These are phyloP conservation scores for Madurella fahalii DNA, from an alignment of 2,329 filamentous ascomycete genomes.

Conservation along the genomic window DNA sequence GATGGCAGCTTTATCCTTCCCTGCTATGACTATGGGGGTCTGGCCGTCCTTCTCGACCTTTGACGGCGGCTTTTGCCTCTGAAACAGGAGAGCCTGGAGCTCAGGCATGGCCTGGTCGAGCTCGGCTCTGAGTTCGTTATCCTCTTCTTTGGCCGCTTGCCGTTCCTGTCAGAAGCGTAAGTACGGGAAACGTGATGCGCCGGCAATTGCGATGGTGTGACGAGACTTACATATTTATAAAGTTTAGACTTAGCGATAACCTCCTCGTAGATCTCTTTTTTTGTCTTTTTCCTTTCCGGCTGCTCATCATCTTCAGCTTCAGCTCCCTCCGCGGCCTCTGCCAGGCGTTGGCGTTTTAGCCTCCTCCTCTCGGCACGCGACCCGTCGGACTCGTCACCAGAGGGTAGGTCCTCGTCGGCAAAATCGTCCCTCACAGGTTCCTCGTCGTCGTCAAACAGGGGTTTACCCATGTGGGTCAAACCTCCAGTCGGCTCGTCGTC, in stretches of 20 bases:
- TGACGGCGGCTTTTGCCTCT: slow-evolving; percentile 38
- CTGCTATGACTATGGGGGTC: slow-evolving; percentile 35
- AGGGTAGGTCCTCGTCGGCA: slow-evolving; percentile 67
- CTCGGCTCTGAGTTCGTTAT: slow-evolving; percentile 79
- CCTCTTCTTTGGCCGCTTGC: slow-evolving; percentile 86
- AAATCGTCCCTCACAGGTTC: slow-evolving; percentile 66
- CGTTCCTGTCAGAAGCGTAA: slow-evolving; percentile 53
- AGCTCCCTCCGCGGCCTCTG: slow-evolving; percentile 47
- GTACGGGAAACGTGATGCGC: neutral
- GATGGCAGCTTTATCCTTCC: slow-evolving; percentile 62
- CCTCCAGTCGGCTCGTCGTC: slow-evolving; percentile 60
- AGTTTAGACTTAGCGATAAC: slow-evolving; percentile 95
- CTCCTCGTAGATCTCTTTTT: slow-evolving; percentile 97
- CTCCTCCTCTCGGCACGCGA: slow-evolving; percentile 51
- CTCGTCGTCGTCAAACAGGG: slow-evolving; percentile 63
- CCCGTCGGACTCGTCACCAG: slow-evolving; percentile 51
- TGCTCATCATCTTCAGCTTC: slow-evolving; percentile 46
- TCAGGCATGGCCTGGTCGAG: slow-evolving; percentile 79
- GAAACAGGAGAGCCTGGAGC: slow-evolving; percentile 68
- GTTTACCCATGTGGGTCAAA: slow-evolving; percentile 80
- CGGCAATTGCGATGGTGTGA: too few relatives aligned
- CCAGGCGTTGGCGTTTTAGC: slow-evolving; percentile 54
- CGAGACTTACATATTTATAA: slow-evolving; percentile 63
- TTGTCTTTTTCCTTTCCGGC: slow-evolving; percentile 85
- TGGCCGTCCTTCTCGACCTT: slow-evolving; percentile 28